phyloP scores from a whole-genome alignment of 345 rosid genomes.

The Alliaria petiolata region DNA sequence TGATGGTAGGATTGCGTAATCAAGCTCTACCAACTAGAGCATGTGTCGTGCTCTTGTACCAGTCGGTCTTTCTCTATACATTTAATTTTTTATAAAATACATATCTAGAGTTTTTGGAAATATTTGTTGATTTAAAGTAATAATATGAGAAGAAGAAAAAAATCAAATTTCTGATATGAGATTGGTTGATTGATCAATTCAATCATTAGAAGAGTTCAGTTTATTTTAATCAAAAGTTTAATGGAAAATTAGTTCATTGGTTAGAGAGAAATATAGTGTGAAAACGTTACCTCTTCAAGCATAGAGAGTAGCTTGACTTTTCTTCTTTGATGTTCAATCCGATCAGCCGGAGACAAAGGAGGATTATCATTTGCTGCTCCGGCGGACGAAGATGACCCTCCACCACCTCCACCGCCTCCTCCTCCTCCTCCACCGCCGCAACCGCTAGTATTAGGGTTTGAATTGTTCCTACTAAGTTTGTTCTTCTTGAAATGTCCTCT shows the following conservation, averaged over 20 bases:
- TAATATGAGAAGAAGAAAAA: neutral
- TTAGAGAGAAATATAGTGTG: slow-evolving; percentile 7
- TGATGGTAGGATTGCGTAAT: slow-evolving; percentile 35
- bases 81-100: neutral
- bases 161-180: neutral
- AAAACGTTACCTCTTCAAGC: slow-evolving; percentile 84
- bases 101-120: neutral
- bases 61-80: slow-evolving; percentile 45
- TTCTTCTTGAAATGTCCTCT: slow-evolving; percentile 42
- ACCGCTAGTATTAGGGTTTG: slow-evolving; percentile 36
- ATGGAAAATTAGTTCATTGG: slow-evolving; percentile 8
- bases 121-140: neutral
- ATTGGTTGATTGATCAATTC: neutral
- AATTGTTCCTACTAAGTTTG: slow-evolving; percentile 20
- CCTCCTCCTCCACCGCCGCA: neutral
- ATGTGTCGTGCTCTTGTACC: slow-evolving; percentile 47
- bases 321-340: slow-evolving; percentile 89
- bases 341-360: slow-evolving; percentile 65
- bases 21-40: slow-evolving; percentile 58
- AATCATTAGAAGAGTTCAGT: slow-evolving; percentile 7
- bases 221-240: neutral
- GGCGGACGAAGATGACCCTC: slow-evolving; percentile 22
- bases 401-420: slow-evolving; percentile 11
- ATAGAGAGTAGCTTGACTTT: slow-evolving; percentile 80
- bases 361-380: slow-evolving; percentile 35